phyloP scores from a whole-genome alignment of 2,329 filamentous ascomycete genomes.

The Aspergillus sp. region DNA sequence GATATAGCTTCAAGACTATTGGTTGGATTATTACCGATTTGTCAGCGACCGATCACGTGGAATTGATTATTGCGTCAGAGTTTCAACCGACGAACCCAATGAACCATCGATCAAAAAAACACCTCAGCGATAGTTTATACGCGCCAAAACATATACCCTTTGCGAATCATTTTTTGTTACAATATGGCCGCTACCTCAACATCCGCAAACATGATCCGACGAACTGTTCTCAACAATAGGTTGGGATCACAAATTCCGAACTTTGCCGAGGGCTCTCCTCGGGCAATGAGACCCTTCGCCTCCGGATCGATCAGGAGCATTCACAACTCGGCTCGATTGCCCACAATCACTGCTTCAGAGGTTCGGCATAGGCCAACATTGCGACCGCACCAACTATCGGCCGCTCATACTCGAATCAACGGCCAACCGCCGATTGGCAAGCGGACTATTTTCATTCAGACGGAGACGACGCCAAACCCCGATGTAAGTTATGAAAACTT shows the following conservation, averaged over 20 bases:
- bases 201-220: constrained; percentile 34
- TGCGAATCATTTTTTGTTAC: neutral
- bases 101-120: constrained; percentile 1
- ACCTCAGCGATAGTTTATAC: neutral
- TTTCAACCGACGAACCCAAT: constrained; percentile 2
- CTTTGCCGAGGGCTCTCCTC: constrained; percentile 27
- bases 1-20: constrained; percentile 24
- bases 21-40: constrained; percentile 22
- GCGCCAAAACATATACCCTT: neutral
- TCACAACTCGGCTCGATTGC: constrained; percentile 45
- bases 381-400: constrained; percentile 42
- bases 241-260: constrained; percentile 17
- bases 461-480: constrained; percentile 89
- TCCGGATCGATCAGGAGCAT: constrained; percentile 38
- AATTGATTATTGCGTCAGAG: constrained; percentile 32
- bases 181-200: constrained; percentile 34
- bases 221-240: constrained; percentile 26
- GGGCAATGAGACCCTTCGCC: constrained; percentile 28
- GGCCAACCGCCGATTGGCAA: constrained; percentile 41
- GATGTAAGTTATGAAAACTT: constrained; percentile 58
- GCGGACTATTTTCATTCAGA: constrained; percentile 96
- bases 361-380: constrained; percentile 47
- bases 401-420: constrained; percentile 37
- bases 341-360: constrained; percentile 50
- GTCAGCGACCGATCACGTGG: constrained; percentile 32